Conservation (phyloP, 768 basidiomycete species). For the Leccinum truebloodii region DNA sequence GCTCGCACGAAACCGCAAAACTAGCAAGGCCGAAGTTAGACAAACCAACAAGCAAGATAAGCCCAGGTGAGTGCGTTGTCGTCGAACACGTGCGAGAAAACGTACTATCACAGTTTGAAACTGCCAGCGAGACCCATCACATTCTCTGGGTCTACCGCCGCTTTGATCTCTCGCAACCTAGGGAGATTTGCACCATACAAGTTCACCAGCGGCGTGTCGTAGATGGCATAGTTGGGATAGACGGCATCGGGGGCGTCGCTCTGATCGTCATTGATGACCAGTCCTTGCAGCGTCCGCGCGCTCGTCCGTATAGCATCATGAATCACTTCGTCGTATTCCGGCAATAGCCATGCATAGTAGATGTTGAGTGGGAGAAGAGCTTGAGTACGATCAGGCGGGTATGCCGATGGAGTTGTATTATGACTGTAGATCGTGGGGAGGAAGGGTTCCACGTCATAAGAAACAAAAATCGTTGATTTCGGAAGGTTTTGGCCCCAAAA, state of each 20-base stretch:
- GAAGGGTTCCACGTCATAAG: slow-evolving; percentile 50
- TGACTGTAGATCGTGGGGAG: slow-evolving; percentile 42
- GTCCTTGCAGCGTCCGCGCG: slow-evolving; percentile 37
- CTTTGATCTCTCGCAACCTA: neutral
- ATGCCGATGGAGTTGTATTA: slow-evolving; percentile 41
- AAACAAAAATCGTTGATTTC: neutral
- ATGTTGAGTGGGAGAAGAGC: slow-evolving; percentile 46
- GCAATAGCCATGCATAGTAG: slow-evolving; percentile 31
- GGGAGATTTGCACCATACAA: neutral
- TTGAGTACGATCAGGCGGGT: slow-evolving; percentile 42
- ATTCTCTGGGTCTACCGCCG: neutral
- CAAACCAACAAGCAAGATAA: neutral
- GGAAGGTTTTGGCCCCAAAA: slow-evolving; percentile 10
- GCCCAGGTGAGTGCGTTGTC: neutral
- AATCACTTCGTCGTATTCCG: slow-evolving; percentile 17
- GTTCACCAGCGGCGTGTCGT: neutral
- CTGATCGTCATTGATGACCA: slow-evolving; percentile 40
- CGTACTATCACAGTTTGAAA: neutral
- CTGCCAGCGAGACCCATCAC: neutral
- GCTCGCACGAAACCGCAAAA: too few species aligned
- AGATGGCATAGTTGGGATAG: neutral
- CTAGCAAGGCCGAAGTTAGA: neutral
- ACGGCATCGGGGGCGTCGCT: neutral
- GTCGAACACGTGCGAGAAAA: neutral
- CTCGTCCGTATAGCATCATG: slow-evolving; percentile 40